These are phyloP conservation scores for Globisporangium abappressorium DNA, from an alignment of 352 stramenopile genomes.

Conservation along the genomic window DNA sequence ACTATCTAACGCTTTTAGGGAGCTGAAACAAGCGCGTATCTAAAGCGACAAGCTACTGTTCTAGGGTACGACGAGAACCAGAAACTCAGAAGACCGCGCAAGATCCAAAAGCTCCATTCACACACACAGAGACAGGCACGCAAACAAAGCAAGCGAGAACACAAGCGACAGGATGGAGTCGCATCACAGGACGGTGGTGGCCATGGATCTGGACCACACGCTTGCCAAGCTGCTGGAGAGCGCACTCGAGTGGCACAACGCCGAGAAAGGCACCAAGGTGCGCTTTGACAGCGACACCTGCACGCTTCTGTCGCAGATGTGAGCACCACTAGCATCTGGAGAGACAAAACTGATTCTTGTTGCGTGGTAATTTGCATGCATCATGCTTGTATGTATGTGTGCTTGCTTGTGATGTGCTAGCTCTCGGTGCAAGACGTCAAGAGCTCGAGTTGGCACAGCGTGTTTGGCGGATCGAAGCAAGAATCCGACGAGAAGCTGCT, in stretches of 20 bases:
- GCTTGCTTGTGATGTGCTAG: constrained; percentile 7
- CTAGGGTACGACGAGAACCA: neutral
- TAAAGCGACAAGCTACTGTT: too few species aligned
- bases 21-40: too few species aligned
- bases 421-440: constrained; percentile 19
- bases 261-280: constrained; percentile 35
- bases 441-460: constrained; percentile 29
- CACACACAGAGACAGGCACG: neutral
- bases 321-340: neutral
- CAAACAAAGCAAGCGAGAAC: neutral
- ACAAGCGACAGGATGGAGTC: constrained; percentile 21
- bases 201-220: constrained; percentile 66
- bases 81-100: neutral
- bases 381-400: neutral
- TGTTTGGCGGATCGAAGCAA: constrained; percentile 23
- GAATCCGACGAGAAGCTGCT: constrained; percentile 30
- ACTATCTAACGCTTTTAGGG: too few species aligned
- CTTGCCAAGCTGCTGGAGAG: constrained; percentile 46
- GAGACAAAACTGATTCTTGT: neutral
- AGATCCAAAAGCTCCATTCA: constrained; percentile 10
- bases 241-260: constrained; percentile 53
- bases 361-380: neutral
- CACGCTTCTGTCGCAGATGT: neutral
- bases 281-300: neutral
- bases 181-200: constrained; percentile 35